These are phyloP conservation scores for Neonectria magnoliae DNA, from an alignment of 2,329 filamentous ascomycete species.

Conservation along the genomic window DNA sequence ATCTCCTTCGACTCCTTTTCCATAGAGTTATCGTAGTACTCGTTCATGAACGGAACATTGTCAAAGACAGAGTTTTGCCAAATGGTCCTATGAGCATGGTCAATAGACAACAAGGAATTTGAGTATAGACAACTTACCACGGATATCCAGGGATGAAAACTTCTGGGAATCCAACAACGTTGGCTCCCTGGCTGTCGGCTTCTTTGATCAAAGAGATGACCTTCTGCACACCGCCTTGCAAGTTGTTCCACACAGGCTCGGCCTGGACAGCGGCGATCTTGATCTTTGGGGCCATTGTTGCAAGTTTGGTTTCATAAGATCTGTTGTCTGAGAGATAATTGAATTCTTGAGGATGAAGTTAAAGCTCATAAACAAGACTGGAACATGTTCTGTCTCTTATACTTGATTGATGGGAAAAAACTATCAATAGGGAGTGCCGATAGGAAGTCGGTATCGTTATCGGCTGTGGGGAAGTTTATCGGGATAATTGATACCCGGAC, in stretches of 20 bases:
- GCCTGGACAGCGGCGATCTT: slow-evolving; percentile 42
- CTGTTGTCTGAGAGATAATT: too few relatives aligned
- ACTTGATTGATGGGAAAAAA: too few relatives aligned
- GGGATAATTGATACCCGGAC: slow-evolving; percentile 13
- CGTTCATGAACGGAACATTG: slow-evolving; percentile 53
- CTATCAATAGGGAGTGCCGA: too few relatives aligned
- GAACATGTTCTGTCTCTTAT: too few relatives aligned
- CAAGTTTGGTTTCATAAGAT: not conserved
- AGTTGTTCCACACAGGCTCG: slow-evolving; percentile 41
- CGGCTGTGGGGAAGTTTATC: slow-evolving; percentile 3
- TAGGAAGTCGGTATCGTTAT: not conserved
- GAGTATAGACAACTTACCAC: slow-evolving; percentile 47
- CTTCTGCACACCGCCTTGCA: slow-evolving; percentile 49
- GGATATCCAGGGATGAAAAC: slow-evolving; percentile 58
- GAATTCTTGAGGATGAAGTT: too few relatives aligned
- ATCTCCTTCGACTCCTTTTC: slow-evolving; percentile 53
- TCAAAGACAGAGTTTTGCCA: slow-evolving; percentile 39
- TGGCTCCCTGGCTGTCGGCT: slow-evolving; percentile 44
- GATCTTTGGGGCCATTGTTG: slow-evolving; percentile 22
- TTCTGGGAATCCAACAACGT: slow-evolving; percentile 55
- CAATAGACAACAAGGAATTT: slow-evolving; percentile 8
- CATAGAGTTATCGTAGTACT: slow-evolving; percentile 58
- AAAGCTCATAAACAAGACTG: too few relatives aligned
- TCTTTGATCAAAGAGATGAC: slow-evolving; percentile 47
- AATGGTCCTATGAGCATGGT: slow-evolving; percentile 38